A percentile compares a stretch with the other conserved stretches of the same genome.
Conservation (phyloP, 257 asterid species). For the Solanum pennellii region DNA sequence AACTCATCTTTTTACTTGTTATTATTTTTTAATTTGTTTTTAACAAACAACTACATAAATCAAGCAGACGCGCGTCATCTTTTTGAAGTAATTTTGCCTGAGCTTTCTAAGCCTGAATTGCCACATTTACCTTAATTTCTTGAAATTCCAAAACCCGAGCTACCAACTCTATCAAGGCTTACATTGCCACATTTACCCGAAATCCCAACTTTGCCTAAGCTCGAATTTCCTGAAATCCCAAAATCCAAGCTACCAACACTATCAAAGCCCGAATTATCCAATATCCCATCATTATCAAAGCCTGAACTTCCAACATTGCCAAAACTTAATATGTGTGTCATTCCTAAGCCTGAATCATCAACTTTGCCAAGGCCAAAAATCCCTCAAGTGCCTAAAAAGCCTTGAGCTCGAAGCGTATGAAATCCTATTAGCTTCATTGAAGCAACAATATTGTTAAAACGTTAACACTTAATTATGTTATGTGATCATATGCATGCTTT, state of each 20-base stretch:
- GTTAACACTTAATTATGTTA: background rate
- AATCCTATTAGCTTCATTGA: background rate
- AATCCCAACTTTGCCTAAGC: slow-evolving; percentile 4
- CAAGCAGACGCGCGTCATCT: background rate
- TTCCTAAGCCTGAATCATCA: background rate
- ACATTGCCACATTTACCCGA: background rate
- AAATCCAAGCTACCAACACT: slow-evolving; percentile 8
- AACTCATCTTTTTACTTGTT: background rate
- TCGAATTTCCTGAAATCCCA: background rate
- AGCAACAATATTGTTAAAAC: background rate
- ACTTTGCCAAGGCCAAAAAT: background rate
- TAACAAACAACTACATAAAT: background rate
- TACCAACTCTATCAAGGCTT: slow-evolving; percentile 18
- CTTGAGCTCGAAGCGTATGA: background rate
- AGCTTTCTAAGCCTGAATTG: background rate
- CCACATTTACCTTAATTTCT: background rate
- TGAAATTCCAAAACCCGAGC: background rate
- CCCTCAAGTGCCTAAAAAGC: background rate
- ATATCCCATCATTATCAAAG: slow-evolving; percentile 3
- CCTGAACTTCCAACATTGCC: background rate
- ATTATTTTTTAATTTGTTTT: background rate
- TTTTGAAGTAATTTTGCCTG: background rate
- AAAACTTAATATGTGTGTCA: background rate
- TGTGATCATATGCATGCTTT: background rate
- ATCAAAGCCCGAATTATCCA: slow-evolving; percentile 17